Conservation (phyloP, 2,329 filamentous ascomycete species). For the Verticillium isaacii region DNA sequence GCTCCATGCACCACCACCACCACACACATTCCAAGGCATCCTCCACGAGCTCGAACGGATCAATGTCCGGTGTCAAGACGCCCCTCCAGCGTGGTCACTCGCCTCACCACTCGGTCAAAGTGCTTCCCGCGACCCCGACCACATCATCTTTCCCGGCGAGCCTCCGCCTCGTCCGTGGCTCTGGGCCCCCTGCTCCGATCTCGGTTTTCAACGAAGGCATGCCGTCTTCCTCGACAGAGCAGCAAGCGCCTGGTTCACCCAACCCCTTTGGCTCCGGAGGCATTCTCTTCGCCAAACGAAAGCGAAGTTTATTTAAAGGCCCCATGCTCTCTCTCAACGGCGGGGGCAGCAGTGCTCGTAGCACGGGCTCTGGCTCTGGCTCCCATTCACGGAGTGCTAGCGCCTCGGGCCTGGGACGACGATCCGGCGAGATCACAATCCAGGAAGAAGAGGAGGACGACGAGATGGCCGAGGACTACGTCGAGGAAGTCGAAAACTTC, state of each 20-base stretch:
- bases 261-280: slow-evolving; percentile 54
- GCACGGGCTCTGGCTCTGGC: slow-evolving; percentile 27
- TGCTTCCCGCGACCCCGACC: slow-evolving; percentile 87
- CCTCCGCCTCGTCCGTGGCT: slow-evolving; percentile 72
- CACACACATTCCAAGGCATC: slow-evolving; percentile 92
- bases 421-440: slow-evolving; percentile 72
- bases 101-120: slow-evolving; percentile 87
- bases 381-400: slow-evolving; percentile 56
- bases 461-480: slow-evolving; percentile 38
- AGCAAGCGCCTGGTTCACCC: slow-evolving; percentile 45
- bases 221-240: slow-evolving; percentile 26
- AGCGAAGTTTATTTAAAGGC: slow-evolving; percentile 77
- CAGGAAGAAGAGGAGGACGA: slow-evolving; percentile 55
- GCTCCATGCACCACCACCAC: slow-evolving; percentile 82
- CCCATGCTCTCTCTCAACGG: slow-evolving; percentile 58
- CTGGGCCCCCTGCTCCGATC: slow-evolving; percentile 44
- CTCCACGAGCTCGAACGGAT: slow-evolving; percentile 79
- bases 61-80: slow-evolving; percentile 63
- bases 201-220: slow-evolving; percentile 55
- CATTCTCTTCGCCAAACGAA: slow-evolving; percentile 75
- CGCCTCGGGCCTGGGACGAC: slow-evolving; percentile 56
- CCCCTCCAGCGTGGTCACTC: slow-evolving; percentile 61
- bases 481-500: slow-evolving; percentile 58
- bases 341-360: slow-evolving; percentile 29
- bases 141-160: slow-evolving; percentile 73